Conservation (phyloP, 352 stramenopile species). For the Phytophthora nicotianae region DNA sequence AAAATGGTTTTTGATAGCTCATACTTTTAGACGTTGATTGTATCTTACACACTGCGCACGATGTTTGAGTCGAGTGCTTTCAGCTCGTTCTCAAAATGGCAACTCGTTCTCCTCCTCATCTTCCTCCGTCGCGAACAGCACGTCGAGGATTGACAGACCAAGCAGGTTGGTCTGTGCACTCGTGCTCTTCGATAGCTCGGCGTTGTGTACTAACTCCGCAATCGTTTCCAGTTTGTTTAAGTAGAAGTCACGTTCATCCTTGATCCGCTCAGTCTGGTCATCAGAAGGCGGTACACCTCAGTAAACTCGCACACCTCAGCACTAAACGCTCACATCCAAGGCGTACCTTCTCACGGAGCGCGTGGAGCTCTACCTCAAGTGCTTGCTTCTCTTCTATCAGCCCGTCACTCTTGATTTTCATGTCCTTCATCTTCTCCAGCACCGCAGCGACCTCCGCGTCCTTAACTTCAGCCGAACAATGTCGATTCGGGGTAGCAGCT, state of each 20-base stretch:
- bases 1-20: background rate
- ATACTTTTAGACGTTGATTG: background rate
- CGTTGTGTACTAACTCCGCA: constrained; percentile 91
- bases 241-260: constrained; percentile 97
- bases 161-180: constrained; percentile 42
- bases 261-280: constrained; percentile 70
- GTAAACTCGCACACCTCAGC: constrained; percentile 1
- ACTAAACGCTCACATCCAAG: background rate
- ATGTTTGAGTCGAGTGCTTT: background rate
- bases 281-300: constrained; percentile 1
- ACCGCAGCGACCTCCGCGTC: background rate
- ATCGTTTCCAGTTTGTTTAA: constrained; percentile 97
- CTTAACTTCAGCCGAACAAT: background rate
- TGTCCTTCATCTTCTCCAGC: constrained; percentile 11
- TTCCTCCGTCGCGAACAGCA: constrained; percentile 75
- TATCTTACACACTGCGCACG: background rate
- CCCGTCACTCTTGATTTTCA: constrained; percentile 12
- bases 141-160: constrained; percentile 68
- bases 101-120: constrained; percentile 23
- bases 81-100: constrained; percentile 8
- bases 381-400: constrained; percentile 1
- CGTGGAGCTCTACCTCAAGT: background rate
- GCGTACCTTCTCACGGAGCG: constrained; percentile 6
- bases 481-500: background rate
- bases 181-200: constrained; percentile 43